Percentiles rank a stretch among this genome's conserved stretches.
These are phyloP conservation scores for Sordariomycetes sp. DNA, from an alignment of 2,329 filamentous ascomycete genomes.

Conservation along the genomic window DNA sequence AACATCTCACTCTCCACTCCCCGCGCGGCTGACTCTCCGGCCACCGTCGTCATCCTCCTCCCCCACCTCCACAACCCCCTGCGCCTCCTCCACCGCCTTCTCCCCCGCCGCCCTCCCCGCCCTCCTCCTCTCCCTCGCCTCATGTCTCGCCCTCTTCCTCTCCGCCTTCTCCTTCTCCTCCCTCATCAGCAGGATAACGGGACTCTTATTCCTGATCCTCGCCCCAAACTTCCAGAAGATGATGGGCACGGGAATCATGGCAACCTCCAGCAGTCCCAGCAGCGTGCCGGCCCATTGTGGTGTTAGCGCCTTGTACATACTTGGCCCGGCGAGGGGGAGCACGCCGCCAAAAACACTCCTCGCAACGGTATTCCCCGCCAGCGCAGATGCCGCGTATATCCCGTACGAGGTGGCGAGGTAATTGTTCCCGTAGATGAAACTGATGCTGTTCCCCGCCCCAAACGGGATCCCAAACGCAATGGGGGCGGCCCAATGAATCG, in stretches of 20 bases:
- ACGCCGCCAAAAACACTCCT: conserved; percentile 64
- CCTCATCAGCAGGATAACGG: conserved; percentile 27
- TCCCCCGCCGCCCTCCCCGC: neutral
- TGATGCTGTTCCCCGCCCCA: conserved; percentile 59
- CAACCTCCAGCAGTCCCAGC: conserved; percentile 58
- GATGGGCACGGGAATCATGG: conserved; percentile 66
- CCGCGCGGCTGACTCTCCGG: neutral
- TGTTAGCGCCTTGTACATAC: conserved; percentile 56
- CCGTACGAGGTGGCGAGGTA: conserved; percentile 71
- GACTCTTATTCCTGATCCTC: conserved; percentile 36
- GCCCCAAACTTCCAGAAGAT: conserved; percentile 57
- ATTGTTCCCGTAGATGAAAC: conserved; percentile 74
- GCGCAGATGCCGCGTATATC: conserved; percentile 68
- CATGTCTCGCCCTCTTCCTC: conserved; percentile 5
- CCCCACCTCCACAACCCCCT: neutral
- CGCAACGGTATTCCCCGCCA: conserved; percentile 68
- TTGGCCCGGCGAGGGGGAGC: conserved; percentile 60
- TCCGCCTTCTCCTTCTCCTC: conserved; percentile 26
- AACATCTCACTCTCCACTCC: neutral
- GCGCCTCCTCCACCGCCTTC: neutral
- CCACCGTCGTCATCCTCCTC: neutral
- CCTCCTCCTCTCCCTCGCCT: conserved; percentile 1
- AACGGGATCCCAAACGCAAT: conserved; percentile 71
- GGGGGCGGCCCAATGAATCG: conserved; percentile 72
- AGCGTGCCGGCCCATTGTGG: conserved; percentile 72